Conservation (phyloP, 805 yeast genomes). For the Lachancea dasiensis region DNA sequence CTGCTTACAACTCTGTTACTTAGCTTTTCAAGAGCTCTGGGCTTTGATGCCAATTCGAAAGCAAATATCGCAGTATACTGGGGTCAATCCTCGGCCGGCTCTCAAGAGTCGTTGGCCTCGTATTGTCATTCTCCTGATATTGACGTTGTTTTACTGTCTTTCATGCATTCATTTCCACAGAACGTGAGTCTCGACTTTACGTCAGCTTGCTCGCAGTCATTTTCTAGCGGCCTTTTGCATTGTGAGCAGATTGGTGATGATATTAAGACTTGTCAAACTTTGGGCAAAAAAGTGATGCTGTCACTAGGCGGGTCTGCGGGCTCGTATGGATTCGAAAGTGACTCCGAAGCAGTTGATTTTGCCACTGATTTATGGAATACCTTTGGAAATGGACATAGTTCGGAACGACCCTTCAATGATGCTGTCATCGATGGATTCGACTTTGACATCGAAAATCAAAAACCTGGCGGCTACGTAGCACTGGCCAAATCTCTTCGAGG, state of each 20-base stretch:
- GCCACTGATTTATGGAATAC: constrained; percentile 58
- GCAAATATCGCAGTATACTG: constrained; percentile 74
- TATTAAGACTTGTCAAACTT: constrained; percentile 65
- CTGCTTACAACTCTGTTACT: neutral
- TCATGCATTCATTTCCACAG: constrained; percentile 57
- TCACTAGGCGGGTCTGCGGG: constrained; percentile 75
- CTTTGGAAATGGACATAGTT: constrained; percentile 53
- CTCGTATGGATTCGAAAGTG: constrained; percentile 80
- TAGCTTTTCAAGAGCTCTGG: neutral
- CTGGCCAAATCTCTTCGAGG: constrained; percentile 49
- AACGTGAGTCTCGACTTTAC: constrained; percentile 51
- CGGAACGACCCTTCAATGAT: constrained; percentile 64
- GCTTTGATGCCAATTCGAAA: constrained; percentile 37
- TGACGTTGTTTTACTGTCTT: constrained; percentile 67
- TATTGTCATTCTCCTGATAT: constrained; percentile 68
- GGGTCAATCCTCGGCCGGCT: constrained; percentile 79
- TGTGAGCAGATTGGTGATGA: constrained; percentile 58
- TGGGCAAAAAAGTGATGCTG: constrained; percentile 69
- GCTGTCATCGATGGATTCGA: constrained; percentile 88
- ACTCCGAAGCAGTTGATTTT: constrained; percentile 62
- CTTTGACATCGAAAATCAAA: constrained; percentile 72
- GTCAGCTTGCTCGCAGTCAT: constrained; percentile 39
- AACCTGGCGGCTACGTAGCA: constrained; percentile 58
- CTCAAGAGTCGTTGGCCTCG: constrained; percentile 38
- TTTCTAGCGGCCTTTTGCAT: constrained; percentile 38